A percentile compares a stretch with the other conserved stretches of the same genome.
Evolutionary conservation across 2,329 filamentous ascomycete species (phyloP).

Genomic region (Aspergillus sp.): DNA sequence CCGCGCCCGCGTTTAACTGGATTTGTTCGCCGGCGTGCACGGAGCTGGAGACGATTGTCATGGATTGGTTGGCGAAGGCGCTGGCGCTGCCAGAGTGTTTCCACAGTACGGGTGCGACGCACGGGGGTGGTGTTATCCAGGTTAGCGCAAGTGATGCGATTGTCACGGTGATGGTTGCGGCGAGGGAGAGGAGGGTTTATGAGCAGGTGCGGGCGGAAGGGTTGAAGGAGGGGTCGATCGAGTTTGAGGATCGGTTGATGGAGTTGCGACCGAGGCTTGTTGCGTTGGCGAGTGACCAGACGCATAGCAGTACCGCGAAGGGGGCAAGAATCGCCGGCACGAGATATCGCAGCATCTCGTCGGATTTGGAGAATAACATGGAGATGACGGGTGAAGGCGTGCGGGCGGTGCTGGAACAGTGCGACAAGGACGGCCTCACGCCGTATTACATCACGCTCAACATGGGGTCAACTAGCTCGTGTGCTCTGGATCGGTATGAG

Average conservation of each 20-base stretch:
- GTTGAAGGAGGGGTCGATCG: slow-evolving; percentile 42
- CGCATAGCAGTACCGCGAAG: slow-evolving; percentile 83
- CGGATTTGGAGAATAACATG: slow-evolving; percentile 59
- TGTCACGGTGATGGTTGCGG: slow-evolving; percentile 80
- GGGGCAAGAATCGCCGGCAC: slow-evolving; percentile 81
- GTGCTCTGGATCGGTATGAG: slow-evolving; percentile 76
- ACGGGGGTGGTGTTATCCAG: slow-evolving; percentile 88
- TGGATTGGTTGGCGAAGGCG: slow-evolving; percentile 84
- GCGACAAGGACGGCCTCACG: slow-evolving; percentile 64
- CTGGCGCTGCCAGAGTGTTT: slow-evolving; percentile 70
- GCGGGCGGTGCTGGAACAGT: slow-evolving; percentile 57
- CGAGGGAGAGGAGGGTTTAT: slow-evolving; percentile 71
- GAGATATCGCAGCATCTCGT: slow-evolving; percentile 67
- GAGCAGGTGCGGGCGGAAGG: slow-evolving; percentile 51
- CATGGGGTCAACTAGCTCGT: slow-evolving; percentile 82
- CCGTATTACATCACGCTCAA: slow-evolving; percentile 85
- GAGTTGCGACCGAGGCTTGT: slow-evolving; percentile 68
- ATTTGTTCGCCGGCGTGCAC: slow-evolving; percentile 88
- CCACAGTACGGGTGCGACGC: slow-evolving; percentile 60
- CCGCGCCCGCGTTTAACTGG: slow-evolving; percentile 93
- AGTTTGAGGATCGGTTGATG: slow-evolving; percentile 66
- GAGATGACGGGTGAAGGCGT: slow-evolving; percentile 65
- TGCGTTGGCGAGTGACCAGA: slow-evolving; percentile 71
- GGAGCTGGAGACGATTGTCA: slow-evolving; percentile 85
- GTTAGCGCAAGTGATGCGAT: slow-evolving; percentile 85